A percentile compares a stretch with the other conserved stretches of the same genome.
Conservation (phyloP, 2,329 filamentous ascomycete genomes). For the Mollisia scopiformis region DNA sequence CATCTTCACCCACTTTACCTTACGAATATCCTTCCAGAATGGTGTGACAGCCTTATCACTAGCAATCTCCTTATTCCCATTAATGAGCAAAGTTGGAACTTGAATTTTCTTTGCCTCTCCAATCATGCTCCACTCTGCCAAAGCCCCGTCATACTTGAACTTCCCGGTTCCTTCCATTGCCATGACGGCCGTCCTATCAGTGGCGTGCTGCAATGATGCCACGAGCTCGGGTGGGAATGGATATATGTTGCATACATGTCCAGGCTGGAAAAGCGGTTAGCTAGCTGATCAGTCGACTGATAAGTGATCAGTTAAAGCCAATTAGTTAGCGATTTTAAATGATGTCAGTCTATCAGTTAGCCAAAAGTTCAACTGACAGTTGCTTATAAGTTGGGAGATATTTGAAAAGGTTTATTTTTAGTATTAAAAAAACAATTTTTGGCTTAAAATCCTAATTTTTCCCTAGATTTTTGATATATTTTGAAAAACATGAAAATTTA, state of each 20-base stretch:
- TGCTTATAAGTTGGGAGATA: too few species aligned
- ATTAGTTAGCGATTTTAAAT: too few species aligned
- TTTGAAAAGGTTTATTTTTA: too few species aligned
- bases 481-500: too few species aligned
- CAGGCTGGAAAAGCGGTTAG: too few species aligned
- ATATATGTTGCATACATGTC: constrained; percentile 5
- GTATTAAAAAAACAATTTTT: too few species aligned
- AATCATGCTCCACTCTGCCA: constrained; percentile 42
- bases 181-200: constrained; percentile 32
- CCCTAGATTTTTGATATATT: too few species aligned
- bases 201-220: constrained; percentile 23
- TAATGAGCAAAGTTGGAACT: constrained; percentile 43
- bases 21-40: constrained; percentile 40
- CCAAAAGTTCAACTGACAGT: too few species aligned
- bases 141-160: constrained; percentile 40
- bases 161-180: constrained; percentile 34
- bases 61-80: constrained; percentile 42
- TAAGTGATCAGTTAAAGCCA: too few species aligned
- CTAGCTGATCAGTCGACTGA: too few species aligned
- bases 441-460: too few species aligned
- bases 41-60: constrained; percentile 36
- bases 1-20: constrained; percentile 42
- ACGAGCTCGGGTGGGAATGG: constrained; percentile 19
- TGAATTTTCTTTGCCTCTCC: constrained; percentile 39
- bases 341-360: too few species aligned